Base-by-base conservation (phyloP, 768 basidiomycete species). In the Suillus sp. region DNA sequence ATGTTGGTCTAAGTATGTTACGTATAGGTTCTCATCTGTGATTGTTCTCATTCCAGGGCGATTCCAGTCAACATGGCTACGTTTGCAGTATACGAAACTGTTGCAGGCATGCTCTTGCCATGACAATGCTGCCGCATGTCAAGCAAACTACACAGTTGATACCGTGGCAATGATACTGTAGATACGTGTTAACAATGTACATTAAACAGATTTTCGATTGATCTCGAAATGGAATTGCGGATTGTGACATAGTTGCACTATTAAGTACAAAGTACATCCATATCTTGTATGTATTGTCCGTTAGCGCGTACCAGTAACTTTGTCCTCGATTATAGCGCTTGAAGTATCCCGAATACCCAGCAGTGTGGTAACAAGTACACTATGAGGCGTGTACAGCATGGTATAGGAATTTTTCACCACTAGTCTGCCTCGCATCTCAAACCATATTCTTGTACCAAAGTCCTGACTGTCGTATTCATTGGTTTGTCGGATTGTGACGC, bases 61-160 rank as follows among this genome's bases (percentile, higher is more conserved):
- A 81, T 92, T 27, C 92, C 92, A 2, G 90, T 91, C n/a, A 93
- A 93, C 67, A 91, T 93, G 83, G 89, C 87, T 37, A 92, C 88
- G 1, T 93, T 93, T 73, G 84, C 82, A 3, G 85, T 86, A 2
- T 93, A 92, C 64, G 91, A 93, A 66, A 74, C 79, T 2, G 79
- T 88, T 38, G 83, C 88, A 0, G 80, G 74, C 55, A 64, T 72
- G 16, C 62, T 79, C 59, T 72, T 77, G n/a, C 70, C 56, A 61
- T 56, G 53, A 65, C 27, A 27, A 27, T 18, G 27, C 42, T 42
- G 58, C 64, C 43, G 11, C 32, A n/a, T n/a, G 14, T 16, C 22
- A 18, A 25, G 14, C 35, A 56, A 22, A 56, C 35, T 27, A 18
- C 25, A 13, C n/a, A 37, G n/a, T 55, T 16, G 11, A 25, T 35